These are phyloP conservation scores for Diphasiastrum complanatum DNA, from an alignment of 83 land plant species.

Conservation along the genomic window DNA sequence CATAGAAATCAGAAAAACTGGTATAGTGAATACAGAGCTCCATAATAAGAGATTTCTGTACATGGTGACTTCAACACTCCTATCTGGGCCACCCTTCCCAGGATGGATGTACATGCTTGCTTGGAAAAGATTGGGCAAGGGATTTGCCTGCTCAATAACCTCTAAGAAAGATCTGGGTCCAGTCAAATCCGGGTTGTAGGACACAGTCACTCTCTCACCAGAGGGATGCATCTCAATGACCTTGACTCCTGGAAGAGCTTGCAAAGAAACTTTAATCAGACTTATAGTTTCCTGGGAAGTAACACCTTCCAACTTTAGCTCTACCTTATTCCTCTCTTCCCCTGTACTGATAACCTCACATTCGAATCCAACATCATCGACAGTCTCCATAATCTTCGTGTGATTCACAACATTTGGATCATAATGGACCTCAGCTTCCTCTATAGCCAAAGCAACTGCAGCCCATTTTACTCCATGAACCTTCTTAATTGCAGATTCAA, in stretches of 20 bases:
- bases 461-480: neutral
- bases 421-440: conserved; percentile 5
- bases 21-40: conserved; percentile 6
- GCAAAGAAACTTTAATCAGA: neutral
- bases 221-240: neutral
- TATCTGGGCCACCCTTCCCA: conserved; percentile 4
- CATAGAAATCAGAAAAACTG: conserved; percentile 3
- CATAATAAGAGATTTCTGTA: conserved; percentile 6
- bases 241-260: neutral
- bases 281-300: neutral
- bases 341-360: conserved; percentile 3
- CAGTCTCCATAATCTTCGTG: neutral
- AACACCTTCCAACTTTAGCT: neutral
- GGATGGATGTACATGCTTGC: neutral
- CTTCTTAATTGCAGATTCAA: neutral
- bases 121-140: neutral
- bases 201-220: neutral
- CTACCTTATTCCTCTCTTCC: conserved; percentile 7
- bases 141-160: neutral
- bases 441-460: neutral
- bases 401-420: neutral
- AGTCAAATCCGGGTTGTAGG: conserved; percentile 1
- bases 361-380: conserved; percentile 7
- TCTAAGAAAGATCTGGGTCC: neutral
- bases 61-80: neutral